Evolutionary conservation across 2,329 filamentous ascomycete species (phyloP).

Genomic region (Trichoderma sp.): DNA sequence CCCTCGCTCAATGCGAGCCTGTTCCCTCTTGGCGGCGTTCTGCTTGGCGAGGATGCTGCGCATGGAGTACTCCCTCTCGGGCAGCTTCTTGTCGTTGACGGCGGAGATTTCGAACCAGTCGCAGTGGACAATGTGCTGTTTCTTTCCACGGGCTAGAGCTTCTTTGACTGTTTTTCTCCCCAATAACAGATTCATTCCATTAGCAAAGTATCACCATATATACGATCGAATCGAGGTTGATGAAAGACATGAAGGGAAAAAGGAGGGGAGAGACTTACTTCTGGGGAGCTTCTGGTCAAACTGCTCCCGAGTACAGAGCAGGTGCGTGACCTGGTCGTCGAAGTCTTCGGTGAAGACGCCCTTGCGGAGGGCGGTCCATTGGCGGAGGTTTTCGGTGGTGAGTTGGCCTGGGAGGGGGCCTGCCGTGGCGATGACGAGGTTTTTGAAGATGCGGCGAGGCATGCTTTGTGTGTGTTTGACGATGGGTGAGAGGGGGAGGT

Average conservation of each 20-base stretch:
- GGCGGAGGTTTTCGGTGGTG: slow-evolving; percentile 58
- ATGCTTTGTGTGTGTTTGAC: slow-evolving; percentile 29
- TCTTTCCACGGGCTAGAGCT: slow-evolving; percentile 42
- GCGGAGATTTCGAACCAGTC: slow-evolving; percentile 58
- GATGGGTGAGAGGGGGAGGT: no score
- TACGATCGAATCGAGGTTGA: background rate
- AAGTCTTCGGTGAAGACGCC: slow-evolving; percentile 60
- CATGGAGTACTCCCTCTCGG: slow-evolving; percentile 49
- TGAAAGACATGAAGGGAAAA: background rate
- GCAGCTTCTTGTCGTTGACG: slow-evolving; percentile 38
- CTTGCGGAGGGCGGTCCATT: slow-evolving; percentile 66
- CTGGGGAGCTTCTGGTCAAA: slow-evolving; percentile 53
- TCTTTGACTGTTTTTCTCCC: slow-evolving; percentile 40
- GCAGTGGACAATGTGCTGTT: slow-evolving; percentile 48
- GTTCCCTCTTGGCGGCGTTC: slow-evolving; percentile 39
- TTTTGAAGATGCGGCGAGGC: slow-evolving; percentile 52
- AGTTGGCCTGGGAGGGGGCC: slow-evolving; percentile 58
- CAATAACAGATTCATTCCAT: no score
- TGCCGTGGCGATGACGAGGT: slow-evolving; percentile 57
- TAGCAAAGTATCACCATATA: background rate
- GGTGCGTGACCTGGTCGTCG: slow-evolving; percentile 65
- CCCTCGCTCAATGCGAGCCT: slow-evolving; percentile 43
- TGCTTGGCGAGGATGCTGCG: slow-evolving; percentile 37
- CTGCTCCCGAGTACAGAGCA: slow-evolving; percentile 66
- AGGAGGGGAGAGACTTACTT: slow-evolving; percentile 35